These are phyloP conservation scores for Primulina eburnea DNA, from an alignment of 257 asterid species.

Conservation along the genomic window DNA sequence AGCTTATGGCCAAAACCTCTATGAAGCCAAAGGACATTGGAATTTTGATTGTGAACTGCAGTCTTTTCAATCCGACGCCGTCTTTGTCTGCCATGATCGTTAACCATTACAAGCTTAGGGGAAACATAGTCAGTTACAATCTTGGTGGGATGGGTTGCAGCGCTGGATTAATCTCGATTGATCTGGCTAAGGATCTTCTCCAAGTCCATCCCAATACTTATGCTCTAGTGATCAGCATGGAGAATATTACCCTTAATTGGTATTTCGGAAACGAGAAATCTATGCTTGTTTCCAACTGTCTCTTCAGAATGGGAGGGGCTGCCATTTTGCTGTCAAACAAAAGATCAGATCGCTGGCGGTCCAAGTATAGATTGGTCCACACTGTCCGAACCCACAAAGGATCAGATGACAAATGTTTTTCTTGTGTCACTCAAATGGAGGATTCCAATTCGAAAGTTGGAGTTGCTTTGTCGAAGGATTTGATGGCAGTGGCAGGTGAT, in stretches of 20 bases:
- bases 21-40: constrained; percentile 73
- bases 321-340: constrained; percentile 31
- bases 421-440: constrained; percentile 3
- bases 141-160: constrained; percentile 94
- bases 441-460: not conserved
- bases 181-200: constrained; percentile 80
- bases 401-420: not conserved
- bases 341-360: constrained; percentile 21
- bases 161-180: constrained; percentile 73
- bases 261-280: constrained; percentile 67
- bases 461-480: not conserved
- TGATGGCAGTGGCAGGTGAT: constrained; percentile 3
- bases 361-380: constrained; percentile 45
- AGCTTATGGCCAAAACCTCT: constrained; percentile 62
- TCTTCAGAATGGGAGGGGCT: constrained; percentile 49
- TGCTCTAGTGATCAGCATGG: constrained; percentile 78
- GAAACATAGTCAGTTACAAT: constrained; percentile 63
- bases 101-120: constrained; percentile 75
- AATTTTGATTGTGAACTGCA: constrained; percentile 75
- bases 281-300: constrained; percentile 45
- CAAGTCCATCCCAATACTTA: constrained; percentile 75
- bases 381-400: constrained; percentile 80
- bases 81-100: constrained; percentile 74
- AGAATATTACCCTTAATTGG: constrained; percentile 78
- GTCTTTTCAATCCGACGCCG: constrained; percentile 86